A percentile compares a stretch with the other conserved stretches of the same genome.
Evolutionary conservation across 2,329 filamentous ascomycete genomes (phyloP).

Genomic region (Metarhizium sp.): DNA sequence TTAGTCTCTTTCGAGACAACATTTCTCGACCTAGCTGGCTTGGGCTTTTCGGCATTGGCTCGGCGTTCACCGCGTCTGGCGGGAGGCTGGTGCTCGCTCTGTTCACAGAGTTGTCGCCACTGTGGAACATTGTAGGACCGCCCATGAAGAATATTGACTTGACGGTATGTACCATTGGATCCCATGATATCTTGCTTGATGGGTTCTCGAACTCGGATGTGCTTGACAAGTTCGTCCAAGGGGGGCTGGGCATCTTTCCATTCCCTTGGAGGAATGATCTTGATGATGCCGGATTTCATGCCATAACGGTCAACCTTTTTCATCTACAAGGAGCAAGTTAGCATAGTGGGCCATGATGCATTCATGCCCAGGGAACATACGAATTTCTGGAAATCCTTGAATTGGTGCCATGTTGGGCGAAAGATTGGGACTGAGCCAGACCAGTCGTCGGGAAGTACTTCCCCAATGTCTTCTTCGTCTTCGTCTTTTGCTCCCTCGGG

Average conservation of each 20-base stretch:
- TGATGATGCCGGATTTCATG: conserved; percentile 96
- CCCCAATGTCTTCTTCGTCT: conserved; percentile 58
- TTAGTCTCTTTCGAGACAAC: conserved; percentile 22
- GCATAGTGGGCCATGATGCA: conserved; percentile 16
- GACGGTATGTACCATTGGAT: conserved; percentile 87
- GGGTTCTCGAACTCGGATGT: conserved; percentile 87
- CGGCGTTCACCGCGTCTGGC: conserved; percentile 78
- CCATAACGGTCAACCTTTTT: conserved; percentile 85
- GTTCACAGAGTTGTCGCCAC: conserved; percentile 88
- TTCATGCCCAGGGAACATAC: conserved; percentile 38
- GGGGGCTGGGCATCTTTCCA: conserved; percentile 77
- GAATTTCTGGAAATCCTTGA: conserved; percentile 86
- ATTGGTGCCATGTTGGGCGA: conserved; percentile 90
- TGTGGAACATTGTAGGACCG: conserved; percentile 94
- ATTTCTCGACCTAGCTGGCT: conserved; percentile 30
- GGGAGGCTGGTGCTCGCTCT: conserved; percentile 91
- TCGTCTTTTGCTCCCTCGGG: conserved; percentile 17
- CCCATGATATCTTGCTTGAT: conserved; percentile 99
- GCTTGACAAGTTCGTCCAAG: conserved; percentile 80
- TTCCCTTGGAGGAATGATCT: conserved; percentile 87
- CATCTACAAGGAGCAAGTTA: conserved; percentile 36
- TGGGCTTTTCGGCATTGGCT: conserved; percentile 47
- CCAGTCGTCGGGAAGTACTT: conserved; percentile 78
- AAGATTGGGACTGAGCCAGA: conserved; percentile 91
- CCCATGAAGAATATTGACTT: conserved; percentile 94